Evolutionary conservation across 176 grass and related monocot species (phyloP).

Genomic region (Elaeis guineensis): DNA sequence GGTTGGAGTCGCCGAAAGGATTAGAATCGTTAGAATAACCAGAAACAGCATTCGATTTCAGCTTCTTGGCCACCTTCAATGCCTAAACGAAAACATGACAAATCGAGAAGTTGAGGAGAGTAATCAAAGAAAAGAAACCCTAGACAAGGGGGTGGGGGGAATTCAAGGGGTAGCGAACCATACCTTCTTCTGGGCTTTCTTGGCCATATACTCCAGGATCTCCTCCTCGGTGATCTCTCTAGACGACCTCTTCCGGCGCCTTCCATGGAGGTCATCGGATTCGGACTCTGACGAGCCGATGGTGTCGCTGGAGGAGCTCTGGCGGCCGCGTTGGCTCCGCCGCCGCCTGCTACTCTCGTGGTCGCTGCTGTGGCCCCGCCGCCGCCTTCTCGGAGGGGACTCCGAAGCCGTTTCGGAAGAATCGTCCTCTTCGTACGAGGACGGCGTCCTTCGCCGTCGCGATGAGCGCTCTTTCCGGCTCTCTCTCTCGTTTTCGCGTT

Average conservation of each 20-base stretch:
- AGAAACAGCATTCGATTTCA: constrained; percentile 67
- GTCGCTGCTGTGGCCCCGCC: constrained; percentile 20
- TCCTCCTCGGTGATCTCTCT: constrained; percentile 77
- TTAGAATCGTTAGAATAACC: constrained; percentile 88
- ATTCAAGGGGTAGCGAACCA: not conserved
- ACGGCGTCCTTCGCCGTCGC: constrained; percentile 1
- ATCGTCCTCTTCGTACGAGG: not conserved
- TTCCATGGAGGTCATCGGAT: constrained; percentile 28
- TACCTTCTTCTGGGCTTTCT: constrained; percentile 93
- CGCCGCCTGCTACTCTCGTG: constrained; percentile 11
- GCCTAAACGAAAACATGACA: constrained; percentile 34
- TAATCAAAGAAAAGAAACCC: constrained; percentile 5
- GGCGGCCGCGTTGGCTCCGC: constrained; percentile 10
- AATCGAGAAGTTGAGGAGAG: not conserved
- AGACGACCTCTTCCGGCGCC: constrained; percentile 12
- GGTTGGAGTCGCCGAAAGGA: constrained; percentile 80
- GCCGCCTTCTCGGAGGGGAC: constrained; percentile 1
- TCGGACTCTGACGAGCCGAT: constrained; percentile 31
- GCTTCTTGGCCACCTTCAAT: constrained; percentile 89
- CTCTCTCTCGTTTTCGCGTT: constrained; percentile 28
- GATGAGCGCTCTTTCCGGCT: constrained; percentile 29
- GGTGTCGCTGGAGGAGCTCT: constrained; percentile 29
- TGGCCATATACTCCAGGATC: constrained; percentile 74
- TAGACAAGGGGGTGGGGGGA: not conserved
- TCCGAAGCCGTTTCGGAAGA: constrained; percentile 10